These are phyloP conservation scores for Emmonsiellopsis sp. DNA, from an alignment of 2,329 filamentous ascomycete genomes.

Conservation along the genomic window DNA sequence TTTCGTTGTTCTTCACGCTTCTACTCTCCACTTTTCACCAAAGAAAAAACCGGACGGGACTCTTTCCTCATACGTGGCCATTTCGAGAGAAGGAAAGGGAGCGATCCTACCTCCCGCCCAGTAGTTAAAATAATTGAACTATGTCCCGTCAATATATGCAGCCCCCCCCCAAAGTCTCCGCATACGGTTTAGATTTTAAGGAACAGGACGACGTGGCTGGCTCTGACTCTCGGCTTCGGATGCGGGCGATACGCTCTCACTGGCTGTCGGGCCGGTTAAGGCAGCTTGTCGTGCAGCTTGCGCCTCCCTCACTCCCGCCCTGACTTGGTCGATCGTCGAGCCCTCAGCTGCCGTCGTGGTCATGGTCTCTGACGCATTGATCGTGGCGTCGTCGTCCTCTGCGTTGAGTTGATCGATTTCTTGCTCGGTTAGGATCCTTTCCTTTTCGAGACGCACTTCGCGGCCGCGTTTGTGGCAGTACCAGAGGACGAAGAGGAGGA, in stretches of 20 bases:
- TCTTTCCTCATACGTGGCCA: not conserved
- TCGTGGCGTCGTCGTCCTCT: constrained; percentile 22
- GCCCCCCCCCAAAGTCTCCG: not conserved
- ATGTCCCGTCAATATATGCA: not conserved
- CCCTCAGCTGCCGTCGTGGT: constrained; percentile 34
- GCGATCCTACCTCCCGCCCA: not conserved
- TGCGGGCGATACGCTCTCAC: not conserved
- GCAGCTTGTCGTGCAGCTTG: constrained; percentile 22
- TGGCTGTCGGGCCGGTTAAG: not conserved
- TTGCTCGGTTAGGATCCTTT: constrained; percentile 39
- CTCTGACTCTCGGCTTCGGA: not conserved
- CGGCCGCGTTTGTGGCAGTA: constrained; percentile 94
- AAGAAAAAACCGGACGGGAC: not conserved
- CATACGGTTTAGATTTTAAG: not conserved
- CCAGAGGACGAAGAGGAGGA: constrained; percentile 90
- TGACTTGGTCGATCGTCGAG: constrained; percentile 31
- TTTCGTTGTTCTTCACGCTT: not conserved
- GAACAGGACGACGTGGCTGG: not conserved
- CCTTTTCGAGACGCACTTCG: constrained; percentile 67
- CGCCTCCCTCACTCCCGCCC: constrained; percentile 31
- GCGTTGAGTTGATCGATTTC: constrained; percentile 34
- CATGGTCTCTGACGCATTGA: constrained; percentile 27
- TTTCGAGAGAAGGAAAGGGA: not conserved
- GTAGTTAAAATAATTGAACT: not conserved
- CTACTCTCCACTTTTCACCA: not conserved